Evolutionary conservation across 192 early-diverging fungal genomes (phyloP).

Genomic region (Blastocladiella britannica): DNA sequence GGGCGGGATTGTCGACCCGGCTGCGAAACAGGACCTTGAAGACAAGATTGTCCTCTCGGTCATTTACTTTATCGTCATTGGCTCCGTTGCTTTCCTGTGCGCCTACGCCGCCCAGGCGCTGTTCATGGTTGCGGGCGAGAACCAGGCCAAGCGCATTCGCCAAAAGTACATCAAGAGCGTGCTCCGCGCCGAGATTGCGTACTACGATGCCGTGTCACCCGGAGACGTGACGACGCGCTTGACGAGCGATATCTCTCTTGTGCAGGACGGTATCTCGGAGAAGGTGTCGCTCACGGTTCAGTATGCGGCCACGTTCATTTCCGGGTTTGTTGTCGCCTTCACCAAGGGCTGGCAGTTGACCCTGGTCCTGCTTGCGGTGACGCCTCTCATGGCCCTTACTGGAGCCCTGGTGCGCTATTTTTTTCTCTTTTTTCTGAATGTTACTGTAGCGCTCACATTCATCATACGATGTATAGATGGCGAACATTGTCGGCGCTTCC

Average conservation of each 20-base stretch:
- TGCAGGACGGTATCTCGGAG: slow-evolving; percentile 74
- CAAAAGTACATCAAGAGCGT: slow-evolving; percentile 50
- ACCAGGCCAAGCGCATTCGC: slow-evolving; percentile 49
- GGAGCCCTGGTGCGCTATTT: slow-evolving; percentile 8
- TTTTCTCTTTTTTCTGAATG: slow-evolving; percentile 1
- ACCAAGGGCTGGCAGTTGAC: slow-evolving; percentile 57
- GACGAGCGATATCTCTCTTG: slow-evolving; percentile 58
- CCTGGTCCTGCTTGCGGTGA: slow-evolving; percentile 51
- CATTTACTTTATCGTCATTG: slow-evolving; percentile 33
- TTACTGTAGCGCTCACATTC: slow-evolving; percentile 16
- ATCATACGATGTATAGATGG: slow-evolving; percentile 35
- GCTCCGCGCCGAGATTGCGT: slow-evolving; percentile 67
- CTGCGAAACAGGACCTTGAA: slow-evolving; percentile 4
- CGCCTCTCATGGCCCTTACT: slow-evolving; percentile 44
- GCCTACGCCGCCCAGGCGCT: slow-evolving; percentile 38
- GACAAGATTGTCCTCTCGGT: slow-evolving; percentile 7
- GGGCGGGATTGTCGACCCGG: slow-evolving; percentile 8
- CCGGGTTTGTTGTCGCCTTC: slow-evolving; percentile 38
- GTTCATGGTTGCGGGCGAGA: slow-evolving; percentile 28
- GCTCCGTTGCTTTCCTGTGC: slow-evolving; percentile 25
- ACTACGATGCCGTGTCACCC: slow-evolving; percentile 55
- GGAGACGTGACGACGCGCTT: slow-evolving; percentile 75
- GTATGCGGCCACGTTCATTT: slow-evolving; percentile 39
- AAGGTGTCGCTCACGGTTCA: slow-evolving; percentile 56
- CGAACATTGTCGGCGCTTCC: slow-evolving; percentile 21